A percentile compares a stretch with the other conserved stretches of the same genome.
These are phyloP conservation scores for Streptanthus diversifolius DNA, from an alignment of 345 rosid genomes.

Conservation along the genomic window DNA sequence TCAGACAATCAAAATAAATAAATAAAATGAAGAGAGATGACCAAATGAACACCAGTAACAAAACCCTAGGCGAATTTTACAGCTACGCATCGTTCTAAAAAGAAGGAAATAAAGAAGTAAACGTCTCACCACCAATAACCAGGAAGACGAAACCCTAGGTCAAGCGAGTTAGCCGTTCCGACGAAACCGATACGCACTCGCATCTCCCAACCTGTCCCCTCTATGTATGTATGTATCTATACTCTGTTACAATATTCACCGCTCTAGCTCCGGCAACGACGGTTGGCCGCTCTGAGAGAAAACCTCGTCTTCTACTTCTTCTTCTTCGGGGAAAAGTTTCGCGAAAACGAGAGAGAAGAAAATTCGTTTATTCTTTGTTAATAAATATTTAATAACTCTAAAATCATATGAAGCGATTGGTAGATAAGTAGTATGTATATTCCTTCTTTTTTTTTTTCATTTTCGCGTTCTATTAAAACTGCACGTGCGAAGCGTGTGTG, in stretches of 20 bases:
- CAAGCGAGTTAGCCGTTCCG: constrained; percentile 21
- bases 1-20: not conserved
- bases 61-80: constrained; percentile 20
- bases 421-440: not conserved
- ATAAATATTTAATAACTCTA: not conserved
- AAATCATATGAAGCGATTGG: constrained; percentile 11
- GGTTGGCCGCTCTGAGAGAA: constrained; percentile 19
- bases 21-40: not conserved
- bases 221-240: not conserved
- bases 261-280: constrained; percentile 10
- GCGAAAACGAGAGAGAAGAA: constrained; percentile 22
- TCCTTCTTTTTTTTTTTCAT: not conserved
- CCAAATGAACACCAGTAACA: not conserved
- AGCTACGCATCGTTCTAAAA: not conserved
- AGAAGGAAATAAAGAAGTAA: not conserved
- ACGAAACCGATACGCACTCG: constrained; percentile 16
- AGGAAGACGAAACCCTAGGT: constrained; percentile 35
- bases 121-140: constrained; percentile 8
- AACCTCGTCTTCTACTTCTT: constrained; percentile 27
- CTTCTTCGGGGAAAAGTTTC: constrained; percentile 20
- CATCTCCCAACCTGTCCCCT: not conserved
- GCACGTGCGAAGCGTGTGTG: constrained; percentile 35
- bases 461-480: not conserved
- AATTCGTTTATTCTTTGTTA: constrained; percentile 21
- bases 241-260: not conserved